Evolutionary conservation across 2,329 filamentous ascomycete species (phyloP), one percentile per base, ranked within the genome.

Genomic region (Cladobotryum mycophilum): DNA sequence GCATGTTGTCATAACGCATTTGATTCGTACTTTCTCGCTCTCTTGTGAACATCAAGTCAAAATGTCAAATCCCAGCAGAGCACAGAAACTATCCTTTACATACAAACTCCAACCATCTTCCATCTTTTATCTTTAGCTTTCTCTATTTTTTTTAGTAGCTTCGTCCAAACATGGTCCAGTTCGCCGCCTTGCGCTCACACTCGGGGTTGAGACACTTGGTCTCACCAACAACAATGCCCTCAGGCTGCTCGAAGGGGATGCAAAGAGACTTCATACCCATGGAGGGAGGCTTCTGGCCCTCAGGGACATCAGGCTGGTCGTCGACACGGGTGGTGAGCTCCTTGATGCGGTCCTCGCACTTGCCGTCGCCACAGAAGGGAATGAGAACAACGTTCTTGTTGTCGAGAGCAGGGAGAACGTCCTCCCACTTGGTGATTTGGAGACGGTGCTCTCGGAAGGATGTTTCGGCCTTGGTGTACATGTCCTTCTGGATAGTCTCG

Each of bases 261-360:
- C 76, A 92, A 69, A 71, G 81, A 69, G 68, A 84, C 83, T 75
- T 88, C 86, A 75, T 83, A 61, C 80, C 80, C 80, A 82, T 83
- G 47, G 74, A 75, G 22, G 79, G 78, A 15, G 72, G 69, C 63
- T 75, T 76, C 58, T 79, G 75, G 58, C 73, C 71, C 56, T 80
- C 78, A 45, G 78, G 74, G 34, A 74, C 67, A 46, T 71, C 70
- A 49, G 75, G 70, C 60, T 76, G 81, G 49, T 82, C 77, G 52
- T 84, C 84, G 60, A 84, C 87, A 57, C 86, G 85, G 41, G 87
- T 89, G 56, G 89, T 95, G 66, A 91, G 78, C 51, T 95, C 89
- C 81, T 97, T 97, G 75, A 97, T 89, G 68, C 89, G 82, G 62
- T 96, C 92, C 72, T 96, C 92, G 65, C 92, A 97, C 67, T 88